Conservation (phyloP, 495 filamentous ascomycete genomes). For the Elaphomyces granulatus region DNA sequence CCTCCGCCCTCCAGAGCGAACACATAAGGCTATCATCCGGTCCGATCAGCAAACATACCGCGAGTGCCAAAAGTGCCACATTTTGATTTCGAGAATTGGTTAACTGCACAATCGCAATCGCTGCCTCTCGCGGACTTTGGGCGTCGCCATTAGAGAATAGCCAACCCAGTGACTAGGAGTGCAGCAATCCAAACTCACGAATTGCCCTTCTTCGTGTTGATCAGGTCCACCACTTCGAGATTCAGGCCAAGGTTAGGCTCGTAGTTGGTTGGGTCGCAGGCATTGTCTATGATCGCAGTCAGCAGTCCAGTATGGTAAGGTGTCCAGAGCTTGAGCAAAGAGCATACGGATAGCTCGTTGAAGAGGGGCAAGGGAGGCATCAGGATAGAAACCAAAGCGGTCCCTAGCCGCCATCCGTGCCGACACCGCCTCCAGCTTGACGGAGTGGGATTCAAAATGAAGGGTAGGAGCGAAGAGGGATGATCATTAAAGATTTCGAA, state of each 20-base stretch:
- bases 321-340: not conserved
- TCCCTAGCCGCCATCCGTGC: conserved; percentile 91
- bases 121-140: conserved; percentile 74
- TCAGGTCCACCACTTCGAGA: conserved; percentile 89
- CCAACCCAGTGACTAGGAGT: not conserved
- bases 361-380: conserved; percentile 66
- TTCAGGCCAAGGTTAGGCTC: conserved; percentile 93
- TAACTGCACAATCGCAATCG: conserved; percentile 82
- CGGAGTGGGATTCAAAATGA: too few relatives aligned
- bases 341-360: conserved; percentile 77
- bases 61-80: conserved; percentile 76
- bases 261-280: conserved; percentile 90
- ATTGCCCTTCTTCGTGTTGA: conserved; percentile 96
- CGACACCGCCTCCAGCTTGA: conserved; percentile 79
- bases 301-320: not conserved
- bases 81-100: conserved; percentile 96
- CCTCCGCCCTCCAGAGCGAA: too few relatives aligned
- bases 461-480: conserved; percentile 4
- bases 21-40: too few relatives aligned
- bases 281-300: conserved; percentile 44
- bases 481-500: not conserved
- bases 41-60: conserved; percentile 32
- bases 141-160: not conserved
- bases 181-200: conserved; percentile 38
- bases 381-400: conserved; percentile 67